Evolutionary conservation across 495 filamentous ascomycete genomes (phyloP), one percentile per base, ranked within the genome.

Genomic region (Aspergillus egyptiacus): DNA sequence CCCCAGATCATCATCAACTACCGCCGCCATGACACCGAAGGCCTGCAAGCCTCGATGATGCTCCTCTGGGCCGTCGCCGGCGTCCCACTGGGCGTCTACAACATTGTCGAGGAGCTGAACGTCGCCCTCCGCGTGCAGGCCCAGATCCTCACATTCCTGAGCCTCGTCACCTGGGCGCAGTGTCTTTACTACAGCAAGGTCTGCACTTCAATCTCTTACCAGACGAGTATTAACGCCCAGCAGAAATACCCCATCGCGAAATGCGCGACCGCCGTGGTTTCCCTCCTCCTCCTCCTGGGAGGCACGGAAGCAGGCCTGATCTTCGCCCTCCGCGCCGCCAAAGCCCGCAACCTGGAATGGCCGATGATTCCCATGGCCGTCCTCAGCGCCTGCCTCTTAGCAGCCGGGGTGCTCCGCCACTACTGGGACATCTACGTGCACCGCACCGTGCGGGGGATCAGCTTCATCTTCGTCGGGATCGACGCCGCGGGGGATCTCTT

Each of bases 1-100:
- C 81, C 82, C 5, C 82, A 85, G 59, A 81, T 84, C 42, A 57
- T 80, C 18, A 75, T 83, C 54, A 85, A 85, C 58, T 79, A 81
- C 51, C 71, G 74, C 15, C 62, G 80, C 18, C 77, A 83, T 49
- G 63, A 80, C 62, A 79, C 80, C 0, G 69, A 64, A 27, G 80
- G 81, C 9, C 60, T 85, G 0, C 81, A 82, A 43, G 68, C 71
- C 0, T 75, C 78, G 4, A 84, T 85, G 80, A 83, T 84, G 80
- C 66, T 84, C 14, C 64, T 82, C 14, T 85, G 81, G 82, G 82
- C 82, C 5, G 71, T 65, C 30, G 80, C 81, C 1, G 80, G 81
- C 0, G 74, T 84, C 5, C 78, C 82, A 7, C 72, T 85, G 0
- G 82, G 82, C 2, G 79, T 82, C 5, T 84, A 83, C 58, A 84